Percentiles rank a stretch among this genome's conserved stretches.
Evolutionary conservation across 2,329 filamentous ascomycete genomes (phyloP).

Genomic region (Pseudogymnoascus verrucosus): DNA sequence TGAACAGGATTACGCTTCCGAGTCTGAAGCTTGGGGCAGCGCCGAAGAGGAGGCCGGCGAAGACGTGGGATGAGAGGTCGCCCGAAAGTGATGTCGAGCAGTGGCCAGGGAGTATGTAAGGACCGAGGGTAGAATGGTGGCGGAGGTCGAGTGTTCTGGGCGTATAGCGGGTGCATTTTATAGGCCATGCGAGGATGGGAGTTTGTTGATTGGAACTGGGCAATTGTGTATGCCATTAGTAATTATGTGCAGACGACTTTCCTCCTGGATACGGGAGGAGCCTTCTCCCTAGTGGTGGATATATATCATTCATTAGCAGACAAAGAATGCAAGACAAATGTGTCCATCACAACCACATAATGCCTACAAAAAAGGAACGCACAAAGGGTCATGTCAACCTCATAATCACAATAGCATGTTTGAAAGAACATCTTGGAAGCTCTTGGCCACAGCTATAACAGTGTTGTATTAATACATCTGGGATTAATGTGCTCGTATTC

Average conservation of each 20-base stretch:
- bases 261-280: background rate
- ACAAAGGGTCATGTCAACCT: background rate
- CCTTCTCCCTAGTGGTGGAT: background rate
- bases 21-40: background rate
- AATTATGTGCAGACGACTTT: background rate
- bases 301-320: background rate
- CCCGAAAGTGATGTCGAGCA: background rate
- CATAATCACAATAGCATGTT: background rate
- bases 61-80: background rate
- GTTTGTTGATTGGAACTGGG: background rate
- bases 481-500: background rate
- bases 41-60: background rate
- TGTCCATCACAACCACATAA: background rate
- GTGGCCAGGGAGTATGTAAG: slow-evolving; percentile 3
- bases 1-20: background rate
- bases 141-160: background rate
- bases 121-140: background rate
- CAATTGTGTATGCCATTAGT: background rate
- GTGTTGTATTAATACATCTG: background rate
- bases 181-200: background rate
- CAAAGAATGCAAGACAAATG: background rate
- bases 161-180: slow-evolving; percentile 1
- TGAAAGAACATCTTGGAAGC: background rate
- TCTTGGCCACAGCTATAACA: background rate
- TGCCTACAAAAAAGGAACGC: background rate